phyloP scores from a whole-genome alignment of 2,329 filamentous ascomycete species.

The Phyllosticta citrichinensis region DNA sequence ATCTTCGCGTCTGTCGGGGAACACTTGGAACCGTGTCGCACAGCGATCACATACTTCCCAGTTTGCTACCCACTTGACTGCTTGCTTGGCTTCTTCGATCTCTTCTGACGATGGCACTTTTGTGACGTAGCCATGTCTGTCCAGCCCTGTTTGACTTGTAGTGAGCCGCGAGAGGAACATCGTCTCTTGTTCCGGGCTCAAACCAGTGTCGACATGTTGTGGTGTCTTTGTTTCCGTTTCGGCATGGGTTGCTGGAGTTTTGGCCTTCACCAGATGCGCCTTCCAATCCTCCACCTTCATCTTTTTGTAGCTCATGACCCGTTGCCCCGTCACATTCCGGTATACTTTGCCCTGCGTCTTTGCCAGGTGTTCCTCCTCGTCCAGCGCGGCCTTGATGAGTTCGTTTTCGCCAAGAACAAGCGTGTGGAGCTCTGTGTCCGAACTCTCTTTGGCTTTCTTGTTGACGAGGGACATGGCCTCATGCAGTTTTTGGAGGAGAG shows the following conservation, averaged over 20 bases:
- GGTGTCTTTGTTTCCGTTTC: slow-evolving; percentile 18
- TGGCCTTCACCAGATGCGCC: slow-evolving; percentile 38
- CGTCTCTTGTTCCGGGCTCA: slow-evolving; percentile 59
- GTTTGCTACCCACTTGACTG: slow-evolving; percentile 56
- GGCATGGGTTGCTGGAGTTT: slow-evolving; percentile 11
- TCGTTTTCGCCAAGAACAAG: slow-evolving; percentile 54
- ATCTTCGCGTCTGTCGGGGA: slow-evolving; percentile 67
- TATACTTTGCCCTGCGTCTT: slow-evolving; percentile 62
- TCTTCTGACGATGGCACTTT: slow-evolving; percentile 54
- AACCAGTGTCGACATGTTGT: slow-evolving; percentile 48
- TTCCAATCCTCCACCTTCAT: slow-evolving; percentile 67
- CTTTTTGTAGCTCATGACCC: slow-evolving; percentile 64
- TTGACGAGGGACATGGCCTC: slow-evolving; percentile 59
- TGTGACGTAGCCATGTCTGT: slow-evolving; percentile 65
- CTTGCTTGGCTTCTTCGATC: slow-evolving; percentile 55
- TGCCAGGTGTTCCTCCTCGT: slow-evolving; percentile 70
- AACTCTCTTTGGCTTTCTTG: slow-evolving; percentile 45
- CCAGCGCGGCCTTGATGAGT: slow-evolving; percentile 57
- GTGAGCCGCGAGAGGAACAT: slow-evolving; percentile 51
- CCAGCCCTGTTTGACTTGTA: slow-evolving; percentile 55
- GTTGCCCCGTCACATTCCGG: slow-evolving; percentile 71
- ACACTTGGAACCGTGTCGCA: slow-evolving; percentile 77
- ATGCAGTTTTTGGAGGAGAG: slow-evolving; percentile 51
- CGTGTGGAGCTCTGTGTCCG: slow-evolving; percentile 40
- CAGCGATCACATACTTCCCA: slow-evolving; percentile 90